A percentile compares a stretch with the other conserved stretches of the same genome.
Conservation (phyloP, 176 grass and related monocot genomes). For the Microstegium vimineum region DNA sequence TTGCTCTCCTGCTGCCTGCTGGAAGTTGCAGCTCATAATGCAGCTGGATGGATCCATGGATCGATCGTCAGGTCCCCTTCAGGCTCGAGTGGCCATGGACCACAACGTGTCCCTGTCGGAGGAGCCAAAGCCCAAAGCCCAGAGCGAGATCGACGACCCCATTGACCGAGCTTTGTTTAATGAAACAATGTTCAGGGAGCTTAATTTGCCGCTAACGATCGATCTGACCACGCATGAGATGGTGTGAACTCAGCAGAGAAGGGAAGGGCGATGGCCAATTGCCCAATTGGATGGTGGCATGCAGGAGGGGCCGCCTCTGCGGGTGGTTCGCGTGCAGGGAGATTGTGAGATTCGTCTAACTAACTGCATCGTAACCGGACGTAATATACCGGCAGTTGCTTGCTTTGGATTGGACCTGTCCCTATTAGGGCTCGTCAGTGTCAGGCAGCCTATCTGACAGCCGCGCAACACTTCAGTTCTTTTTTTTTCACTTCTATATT, state of each 20-base stretch:
- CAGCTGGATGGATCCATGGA: slow-evolving; percentile 9
- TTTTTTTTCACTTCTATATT: background rate
- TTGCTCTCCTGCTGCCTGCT: slow-evolving; percentile 34
- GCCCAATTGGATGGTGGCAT: slow-evolving; percentile 22
- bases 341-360: slow-evolving; percentile 25
- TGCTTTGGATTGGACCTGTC: background rate
- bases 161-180: slow-evolving; percentile 46
- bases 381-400: background rate
- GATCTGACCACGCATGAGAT: slow-evolving; percentile 8
- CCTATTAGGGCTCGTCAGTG: background rate
- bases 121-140: background rate
- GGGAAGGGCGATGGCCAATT: background rate
- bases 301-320: background rate
- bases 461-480: background rate
- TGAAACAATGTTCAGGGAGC: background rate
- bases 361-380: slow-evolving; percentile 20
- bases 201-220: slow-evolving; percentile 19
- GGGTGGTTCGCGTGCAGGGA: slow-evolving; percentile 25
- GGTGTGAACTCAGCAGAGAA: background rate
- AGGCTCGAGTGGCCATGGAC: slow-evolving; percentile 26
- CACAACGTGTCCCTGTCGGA: slow-evolving; percentile 62
- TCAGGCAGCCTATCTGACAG: background rate
- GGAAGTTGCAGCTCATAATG: slow-evolving; percentile 29
- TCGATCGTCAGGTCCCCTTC: slow-evolving; percentile 21
- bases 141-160: slow-evolving; percentile 6